A percentile compares a stretch with the other conserved stretches of the same genome.
Evolutionary conservation across 2,329 filamentous ascomycete species (phyloP).

Genomic region (Aspergillus unguis): DNA sequence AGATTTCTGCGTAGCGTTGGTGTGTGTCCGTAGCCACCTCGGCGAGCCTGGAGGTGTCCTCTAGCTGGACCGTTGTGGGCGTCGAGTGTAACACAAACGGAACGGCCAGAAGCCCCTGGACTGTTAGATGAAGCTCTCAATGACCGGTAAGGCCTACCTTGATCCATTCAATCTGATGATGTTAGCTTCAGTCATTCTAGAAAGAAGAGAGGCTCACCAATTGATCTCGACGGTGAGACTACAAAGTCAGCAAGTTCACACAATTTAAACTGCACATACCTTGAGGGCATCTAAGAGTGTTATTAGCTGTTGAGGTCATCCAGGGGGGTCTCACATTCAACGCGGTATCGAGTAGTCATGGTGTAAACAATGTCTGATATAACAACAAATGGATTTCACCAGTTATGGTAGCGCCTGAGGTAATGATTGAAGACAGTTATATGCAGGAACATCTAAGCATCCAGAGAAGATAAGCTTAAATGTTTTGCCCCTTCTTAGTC

Average conservation of each 20-base stretch:
- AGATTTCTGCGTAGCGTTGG: slow-evolving; percentile 88
- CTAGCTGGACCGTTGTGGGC: slow-evolving; percentile 79
- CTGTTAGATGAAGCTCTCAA: background rate
- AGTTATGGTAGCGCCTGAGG: too few species aligned
- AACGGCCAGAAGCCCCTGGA: slow-evolving; percentile 73
- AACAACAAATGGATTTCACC: too few species aligned
- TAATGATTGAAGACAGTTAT: too few species aligned
- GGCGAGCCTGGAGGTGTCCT: slow-evolving; percentile 59
- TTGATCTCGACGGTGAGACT: slow-evolving; percentile 89
- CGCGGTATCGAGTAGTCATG: slow-evolving; percentile 52
- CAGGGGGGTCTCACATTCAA: slow-evolving; percentile 62
- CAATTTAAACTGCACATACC: slow-evolving; percentile 35
- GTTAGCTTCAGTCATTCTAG: background rate
- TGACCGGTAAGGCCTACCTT: slow-evolving; percentile 53
- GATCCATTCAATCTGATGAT: slow-evolving; percentile 75
- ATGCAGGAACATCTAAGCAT: too few species aligned
- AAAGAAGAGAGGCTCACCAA: slow-evolving; percentile 54
- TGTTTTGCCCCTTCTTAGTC: too few species aligned
- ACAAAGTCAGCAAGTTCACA: slow-evolving; percentile 14
- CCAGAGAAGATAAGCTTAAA: too few species aligned
- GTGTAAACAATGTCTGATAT: slow-evolving; percentile 4
- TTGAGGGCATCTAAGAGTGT: slow-evolving; percentile 58
- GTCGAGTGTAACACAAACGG: slow-evolving; percentile 96
- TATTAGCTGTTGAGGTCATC: slow-evolving; percentile 13
- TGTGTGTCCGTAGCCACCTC: slow-evolving; percentile 78